Base-by-base conservation (phyloP, 2,329 filamentous ascomycete genomes). In the Cytospora mali region DNA sequence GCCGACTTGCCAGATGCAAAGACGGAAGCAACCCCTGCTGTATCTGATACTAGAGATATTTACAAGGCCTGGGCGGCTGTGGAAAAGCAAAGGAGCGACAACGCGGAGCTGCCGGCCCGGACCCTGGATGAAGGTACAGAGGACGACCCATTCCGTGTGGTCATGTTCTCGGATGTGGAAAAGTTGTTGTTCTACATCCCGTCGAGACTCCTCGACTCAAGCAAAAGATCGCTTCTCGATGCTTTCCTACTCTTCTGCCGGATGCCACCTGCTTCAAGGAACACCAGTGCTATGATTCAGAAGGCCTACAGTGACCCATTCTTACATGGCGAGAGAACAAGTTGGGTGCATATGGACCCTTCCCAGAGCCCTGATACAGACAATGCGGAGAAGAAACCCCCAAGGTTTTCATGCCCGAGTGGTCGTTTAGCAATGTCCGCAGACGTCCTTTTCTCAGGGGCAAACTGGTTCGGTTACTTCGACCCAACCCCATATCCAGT, bases 81-180 rank as follows among this genome's bases (percentile, higher is more conserved):
- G 14, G 93, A 96, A 71, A 71, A 73, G n/a, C 74, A 77, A 13
- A 77, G 76, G 29, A 77, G 79, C 1, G 66, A 70, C 16, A 75
- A 76, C 49, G 80, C 88, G 10, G 79, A 77, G 48, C 77, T 87
- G 61, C 91, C 93, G 6, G 90, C 90, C 18, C 85, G 90, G 55
- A 89, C 89, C 0, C 79, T 90, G 64, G 92, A 97, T 71, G 87
- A 92, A 28, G 82, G 85, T 2, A 84, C 83, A 18, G 89, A 92
- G 66, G 89, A 93, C 63, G 94, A 97, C 70, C 90, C 92, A 0
- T 96, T 90, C 68, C 84, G 93, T 39, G 85, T 95, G 4, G 84
- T 97, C 52, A 84, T 97, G 70, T 93, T 88, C 68, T 84, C 87
- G 0, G 95, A 98, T 72, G 79, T 97, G 23, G 77, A 86, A 65